Base-by-base conservation (phyloP, 2,329 filamentous ascomycete species). In the Bipolaris victoriae region DNA sequence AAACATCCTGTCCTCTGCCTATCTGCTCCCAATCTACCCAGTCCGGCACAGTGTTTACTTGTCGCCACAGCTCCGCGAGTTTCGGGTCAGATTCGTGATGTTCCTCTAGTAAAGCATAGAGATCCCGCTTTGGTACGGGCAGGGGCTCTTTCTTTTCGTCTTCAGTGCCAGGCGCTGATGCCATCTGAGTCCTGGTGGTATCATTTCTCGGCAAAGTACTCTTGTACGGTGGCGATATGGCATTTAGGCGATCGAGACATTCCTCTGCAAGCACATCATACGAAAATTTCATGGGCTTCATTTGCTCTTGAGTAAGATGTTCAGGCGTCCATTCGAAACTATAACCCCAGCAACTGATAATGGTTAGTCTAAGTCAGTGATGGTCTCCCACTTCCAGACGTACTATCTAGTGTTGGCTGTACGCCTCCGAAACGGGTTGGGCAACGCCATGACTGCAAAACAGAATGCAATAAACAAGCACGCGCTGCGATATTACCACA, bases 21-120 rank as follows among this genome's bases (percentile, higher is more conserved):
- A 94, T 88, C 69, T 92, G 89, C 1, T 83, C 83, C 90, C 89
- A 93, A 70, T 92, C 86, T 2, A 93, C 90, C 89, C 90, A 93
- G 0, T 84, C 80, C 0, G 90, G 90, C 3, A 91, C 76, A 0
- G 83, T 86, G 55, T 86, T 88, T 54, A 90, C 80, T 68, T 92
- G 81, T 0, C 76, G 72, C 90, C 90, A 93, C 7, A 94, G 77
- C 52, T 82, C 65, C 7, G 73, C 67, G 20, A 88, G 77, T 37
- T 84, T 82, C 22, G 83, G 77, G 64, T 93, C 84, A 5, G 80
- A 78, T 2, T 77, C 71, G 9, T 81, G 79, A 71, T 92, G 80
- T 5, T 88, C 81, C 65, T 80, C 77, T 1, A 94, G 76, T 7
- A 91, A 74, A 10, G 78, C 78, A 68, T 89, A 91, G 1, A 91